Evolutionary conservation across 441 rosid genomes (phyloP), one percentile per base, ranked within the genome.

Genomic region (Brassica balearica): DNA sequence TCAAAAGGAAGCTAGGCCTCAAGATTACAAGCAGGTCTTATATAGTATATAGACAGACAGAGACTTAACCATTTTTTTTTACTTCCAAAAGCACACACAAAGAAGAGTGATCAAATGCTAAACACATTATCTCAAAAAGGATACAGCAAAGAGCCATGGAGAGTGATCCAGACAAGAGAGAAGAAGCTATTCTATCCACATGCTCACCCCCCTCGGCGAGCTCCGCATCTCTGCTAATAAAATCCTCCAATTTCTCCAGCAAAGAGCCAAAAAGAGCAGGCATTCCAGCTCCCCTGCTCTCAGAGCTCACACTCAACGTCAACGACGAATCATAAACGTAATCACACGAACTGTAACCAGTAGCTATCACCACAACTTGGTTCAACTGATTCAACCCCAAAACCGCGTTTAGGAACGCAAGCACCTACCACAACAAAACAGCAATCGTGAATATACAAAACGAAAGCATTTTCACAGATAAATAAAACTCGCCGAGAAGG

Each of bases 81-180:
- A 64, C 70, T 25, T 12, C 41, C 19, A 6, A 10, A 59, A 41
- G 19, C 8, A 14, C 9, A 19, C 19, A 56, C 7, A 22, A 65
- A 23, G 41, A 4, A 80, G 43, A 48, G 65, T 48, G 53, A 51
- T 48, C 20, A 78, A 65, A 27, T 58, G 53, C 73, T 22, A 73
- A 72, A 60, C 41, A 38, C 2, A 23, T 11, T 10, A 3, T 10
- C 7, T 20, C 64, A 48, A 2, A 51, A 5, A 90, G 97, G 99
- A 96, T 94, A 96, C 98, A 94, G 73, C 99, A 94, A 74, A 96
- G 97, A 74, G 99, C 96, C 97, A 92, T 91, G 62, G 99, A 96
- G 79, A 94, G 84, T 22, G 99, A 89, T 43, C 97, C 99, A 0
- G 99, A 91, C 70, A 94, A 84, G 77, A 96, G 83, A 7, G 97